Percentiles rank a stretch among this genome's conserved stretches.
phyloP scores from a whole-genome alignment of 1,284 basidiomycete species.

The Leccinum subfulvum region DNA sequence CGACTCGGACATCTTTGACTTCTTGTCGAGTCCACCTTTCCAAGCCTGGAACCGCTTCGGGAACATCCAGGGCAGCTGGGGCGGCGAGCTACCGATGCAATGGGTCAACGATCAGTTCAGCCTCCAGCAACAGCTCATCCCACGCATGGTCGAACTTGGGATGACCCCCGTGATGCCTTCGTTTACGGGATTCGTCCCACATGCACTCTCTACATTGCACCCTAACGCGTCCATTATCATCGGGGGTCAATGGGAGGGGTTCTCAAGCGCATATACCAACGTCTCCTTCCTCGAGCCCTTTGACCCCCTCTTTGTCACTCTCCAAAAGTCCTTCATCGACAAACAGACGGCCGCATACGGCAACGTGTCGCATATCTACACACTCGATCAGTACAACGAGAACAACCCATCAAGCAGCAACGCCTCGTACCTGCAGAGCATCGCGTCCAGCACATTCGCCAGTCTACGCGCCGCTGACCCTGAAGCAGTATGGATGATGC shows the following conservation, averaged over 20 bases:
- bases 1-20: constrained; percentile 36
- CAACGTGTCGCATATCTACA: constrained; percentile 42
- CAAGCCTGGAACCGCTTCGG: constrained; percentile 45
- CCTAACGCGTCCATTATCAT: constrained; percentile 40
- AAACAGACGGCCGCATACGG: constrained; percentile 43
- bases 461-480: constrained; percentile 39
- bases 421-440: constrained; percentile 29
- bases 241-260: constrained; percentile 39
- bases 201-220: constrained; percentile 32
- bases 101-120: constrained; percentile 42
- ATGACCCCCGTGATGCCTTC: constrained; percentile 46
- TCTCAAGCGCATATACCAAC: constrained; percentile 35
- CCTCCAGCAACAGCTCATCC: constrained; percentile 39
- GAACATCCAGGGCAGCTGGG: constrained; percentile 45
- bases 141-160: constrained; percentile 44
- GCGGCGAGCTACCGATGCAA: constrained; percentile 34
- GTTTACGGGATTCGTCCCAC: constrained; percentile 45
- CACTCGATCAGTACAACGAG: constrained; percentile 49
- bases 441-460: constrained; percentile 34
- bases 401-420: constrained; percentile 40
- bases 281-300: constrained; percentile 44
- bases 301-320: constrained; percentile 19
- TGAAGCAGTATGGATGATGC: neutral
- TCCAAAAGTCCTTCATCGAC: constrained; percentile 38
- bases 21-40: constrained; percentile 44